These are phyloP conservation scores for Phialophora macrospora DNA, from an alignment of 2,329 filamentous ascomycete species.

Conservation along the genomic window DNA sequence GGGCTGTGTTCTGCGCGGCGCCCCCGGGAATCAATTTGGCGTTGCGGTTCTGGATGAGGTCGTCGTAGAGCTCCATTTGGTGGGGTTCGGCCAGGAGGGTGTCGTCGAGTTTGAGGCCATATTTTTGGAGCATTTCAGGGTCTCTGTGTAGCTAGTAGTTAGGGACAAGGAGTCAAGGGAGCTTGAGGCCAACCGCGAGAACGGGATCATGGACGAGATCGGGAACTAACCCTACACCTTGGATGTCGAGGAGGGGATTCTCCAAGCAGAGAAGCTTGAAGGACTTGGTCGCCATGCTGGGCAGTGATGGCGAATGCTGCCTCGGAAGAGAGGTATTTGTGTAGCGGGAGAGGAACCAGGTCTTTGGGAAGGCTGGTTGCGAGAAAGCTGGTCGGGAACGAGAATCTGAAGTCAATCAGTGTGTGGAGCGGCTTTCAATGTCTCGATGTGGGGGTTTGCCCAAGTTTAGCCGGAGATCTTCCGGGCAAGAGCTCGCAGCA, in stretches of 20 bases:
- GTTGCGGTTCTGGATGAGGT: slow-evolving; percentile 87
- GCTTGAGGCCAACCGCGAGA: neutral
- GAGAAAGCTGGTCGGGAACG: neutral
- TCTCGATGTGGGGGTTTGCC: neutral
- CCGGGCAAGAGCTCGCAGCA: neutral
- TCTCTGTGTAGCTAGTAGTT: slow-evolving; percentile 60
- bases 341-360: neutral
- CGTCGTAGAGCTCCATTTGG: slow-evolving; percentile 87
- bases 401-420: neutral
- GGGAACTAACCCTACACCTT: slow-evolving; percentile 68
- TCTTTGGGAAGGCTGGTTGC: neutral
- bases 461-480: slow-evolving; percentile 12
- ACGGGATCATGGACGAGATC: slow-evolving; percentile 1
- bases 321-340: neutral
- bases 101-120: slow-evolving; percentile 92
- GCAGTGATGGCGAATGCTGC: slow-evolving; percentile 1
- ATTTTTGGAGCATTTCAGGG: slow-evolving; percentile 86
- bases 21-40: slow-evolving; percentile 95
- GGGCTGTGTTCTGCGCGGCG: slow-evolving; percentile 95
- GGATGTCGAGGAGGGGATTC: slow-evolving; percentile 98
- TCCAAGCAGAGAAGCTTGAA: slow-evolving; percentile 91
- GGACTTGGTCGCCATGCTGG: slow-evolving; percentile 73
- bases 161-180: neutral
- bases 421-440: slow-evolving; percentile 3
- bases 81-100: slow-evolving; percentile 76